These are phyloP conservation scores for Syncephalastrum contaminatum DNA, from an alignment of 371 early-diverging fungal genomes.

Conservation along the genomic window DNA sequence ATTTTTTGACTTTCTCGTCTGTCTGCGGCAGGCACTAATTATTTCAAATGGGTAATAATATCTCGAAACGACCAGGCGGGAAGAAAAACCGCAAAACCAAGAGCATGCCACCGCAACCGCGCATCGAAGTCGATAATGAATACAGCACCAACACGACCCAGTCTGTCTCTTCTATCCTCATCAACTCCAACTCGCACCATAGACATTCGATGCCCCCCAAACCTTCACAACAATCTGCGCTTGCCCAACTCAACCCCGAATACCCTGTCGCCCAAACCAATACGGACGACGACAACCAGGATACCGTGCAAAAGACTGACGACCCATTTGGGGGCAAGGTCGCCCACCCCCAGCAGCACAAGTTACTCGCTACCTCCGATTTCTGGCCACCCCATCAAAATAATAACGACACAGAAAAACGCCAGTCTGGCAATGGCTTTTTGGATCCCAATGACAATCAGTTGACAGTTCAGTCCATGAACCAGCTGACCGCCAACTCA, in stretches of 20 bases:
- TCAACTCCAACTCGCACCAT: constrained; percentile 33
- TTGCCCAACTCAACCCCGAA: constrained; percentile 49
- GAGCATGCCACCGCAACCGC: constrained; percentile 23
- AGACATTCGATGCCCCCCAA: constrained; percentile 16
- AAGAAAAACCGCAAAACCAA: constrained; percentile 15
- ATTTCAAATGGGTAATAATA: constrained; percentile 19
- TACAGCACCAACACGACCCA: constrained; percentile 46
- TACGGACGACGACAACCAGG: constrained; percentile 14
- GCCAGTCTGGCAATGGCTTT: constrained; percentile 2
- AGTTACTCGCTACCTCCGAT: constrained; percentile 36
- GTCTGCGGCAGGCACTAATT: neutral
- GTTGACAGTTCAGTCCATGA: constrained; percentile 44
- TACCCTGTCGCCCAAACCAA: constrained; percentile 24
- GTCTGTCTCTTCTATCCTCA: constrained; percentile 44
- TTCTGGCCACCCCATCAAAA: constrained; percentile 37
- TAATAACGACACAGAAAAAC: constrained; percentile 6
- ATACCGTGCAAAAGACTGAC: constrained; percentile 26
- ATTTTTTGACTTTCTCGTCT: no score
- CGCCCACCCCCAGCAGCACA: constrained; percentile 40
- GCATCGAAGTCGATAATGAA: constrained; percentile 35
- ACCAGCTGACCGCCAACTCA: constrained; percentile 47
- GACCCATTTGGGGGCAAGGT: constrained; percentile 40
- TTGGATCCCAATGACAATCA: constrained; percentile 28
- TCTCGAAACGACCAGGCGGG: constrained; percentile 17
- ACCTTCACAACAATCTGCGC: constrained; percentile 10